A percentile compares a stretch with the other conserved stretches of the same genome.
phyloP scores from a whole-genome alignment of 2,329 filamentous ascomycete species.

The Sarocladium strictum region DNA sequence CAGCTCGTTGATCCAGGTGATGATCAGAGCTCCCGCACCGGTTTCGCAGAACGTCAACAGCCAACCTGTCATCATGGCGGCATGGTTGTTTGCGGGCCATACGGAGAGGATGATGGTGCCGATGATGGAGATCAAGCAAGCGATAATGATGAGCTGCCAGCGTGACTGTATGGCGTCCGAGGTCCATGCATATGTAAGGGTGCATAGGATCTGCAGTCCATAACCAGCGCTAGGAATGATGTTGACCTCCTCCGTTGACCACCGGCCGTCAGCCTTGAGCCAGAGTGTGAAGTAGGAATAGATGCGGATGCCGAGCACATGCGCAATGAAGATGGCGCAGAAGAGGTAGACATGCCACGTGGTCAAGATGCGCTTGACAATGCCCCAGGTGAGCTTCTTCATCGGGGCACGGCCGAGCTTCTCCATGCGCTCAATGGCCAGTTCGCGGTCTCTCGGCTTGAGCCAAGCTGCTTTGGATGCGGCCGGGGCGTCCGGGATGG shows the following conservation, averaged over 20 bases:
- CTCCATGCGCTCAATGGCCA: conserved; percentile 25
- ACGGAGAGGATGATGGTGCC: conserved; percentile 28
- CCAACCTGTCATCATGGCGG: conserved; percentile 30
- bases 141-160: conserved; percentile 49
- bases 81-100: conserved; percentile 26
- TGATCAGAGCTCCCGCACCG: conserved; percentile 28
- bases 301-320: conserved; percentile 27
- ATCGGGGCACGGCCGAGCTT: conserved; percentile 23
- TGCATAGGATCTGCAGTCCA: conserved; percentile 36
- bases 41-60: conserved; percentile 29
- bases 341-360: conserved; percentile 26
- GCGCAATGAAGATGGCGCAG: conserved; percentile 25
- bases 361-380: conserved; percentile 21
- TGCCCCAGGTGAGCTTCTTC: conserved; percentile 23
- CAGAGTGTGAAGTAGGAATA: conserved; percentile 29
- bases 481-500: conserved; percentile 26
- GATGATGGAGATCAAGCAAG: conserved; percentile 30
- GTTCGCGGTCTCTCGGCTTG: conserved; percentile 18
- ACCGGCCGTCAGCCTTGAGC: conserved; percentile 25
- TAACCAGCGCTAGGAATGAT: conserved; percentile 39
- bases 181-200: conserved; percentile 49
- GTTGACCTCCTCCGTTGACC: conserved; percentile 38
- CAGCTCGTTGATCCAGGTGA: conserved; percentile 43
- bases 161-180: conserved; percentile 46
- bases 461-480: conserved; percentile 23